These are phyloP conservation scores for Tetrahymena elliotti DNA, from an alignment of 73 alveolate genomes.

Conservation along the genomic window DNA sequence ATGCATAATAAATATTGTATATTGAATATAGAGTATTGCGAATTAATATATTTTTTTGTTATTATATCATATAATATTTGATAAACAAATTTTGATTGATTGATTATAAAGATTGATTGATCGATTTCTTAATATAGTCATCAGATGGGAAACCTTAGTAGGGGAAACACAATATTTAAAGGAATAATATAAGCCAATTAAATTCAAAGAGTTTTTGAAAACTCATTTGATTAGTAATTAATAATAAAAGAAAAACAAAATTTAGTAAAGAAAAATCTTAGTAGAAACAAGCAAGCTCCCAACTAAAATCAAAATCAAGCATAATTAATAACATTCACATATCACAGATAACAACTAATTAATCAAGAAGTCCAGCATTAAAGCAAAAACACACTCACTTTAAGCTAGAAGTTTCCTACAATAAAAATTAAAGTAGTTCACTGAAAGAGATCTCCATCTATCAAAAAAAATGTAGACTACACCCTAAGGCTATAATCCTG, in stretches of 20 bases:
- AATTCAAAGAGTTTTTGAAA: neutral
- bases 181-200: neutral
- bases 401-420: neutral
- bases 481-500: constrained; percentile 25
- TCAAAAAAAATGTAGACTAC: neutral
- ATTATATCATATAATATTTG: neutral
- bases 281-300: constrained; percentile 1
- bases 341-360: neutral
- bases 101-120: neutral
- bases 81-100: neutral
- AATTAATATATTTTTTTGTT: neutral
- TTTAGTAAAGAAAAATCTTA: neutral
- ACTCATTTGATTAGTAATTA: neutral
- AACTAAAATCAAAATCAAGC: neutral
- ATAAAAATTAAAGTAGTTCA: neutral
- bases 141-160: neutral
- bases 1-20: neutral
- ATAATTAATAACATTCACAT: neutral
- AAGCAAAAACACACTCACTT: neutral
- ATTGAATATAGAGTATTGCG: neutral
- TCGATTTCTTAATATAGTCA: neutral
- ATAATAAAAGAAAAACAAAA: neutral
- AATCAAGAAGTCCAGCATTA: neutral
- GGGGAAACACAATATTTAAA: neutral
- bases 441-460: neutral